phyloP scores from a whole-genome alignment of 2,329 filamentous ascomycete genomes.

The Ilyonectria robusta region DNA sequence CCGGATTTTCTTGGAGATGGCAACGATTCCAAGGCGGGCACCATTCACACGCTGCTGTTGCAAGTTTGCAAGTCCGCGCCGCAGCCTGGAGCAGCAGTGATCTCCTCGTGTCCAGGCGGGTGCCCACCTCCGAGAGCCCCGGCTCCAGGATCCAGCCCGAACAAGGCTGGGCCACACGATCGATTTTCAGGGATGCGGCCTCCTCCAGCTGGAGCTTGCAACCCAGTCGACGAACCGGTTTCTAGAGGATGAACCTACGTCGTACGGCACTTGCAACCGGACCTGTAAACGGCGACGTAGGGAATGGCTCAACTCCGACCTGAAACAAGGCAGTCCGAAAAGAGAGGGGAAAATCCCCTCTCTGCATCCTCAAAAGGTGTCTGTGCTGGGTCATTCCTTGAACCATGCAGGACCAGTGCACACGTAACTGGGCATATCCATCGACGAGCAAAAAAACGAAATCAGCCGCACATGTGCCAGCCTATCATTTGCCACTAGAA shows the following conservation, averaged over 20 bases:
- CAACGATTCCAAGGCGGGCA: slow-evolving; percentile 43
- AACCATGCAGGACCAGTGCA: slow-evolving; percentile 36
- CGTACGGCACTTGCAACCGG: slow-evolving; percentile 32
- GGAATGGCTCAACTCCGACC: slow-evolving; percentile 36
- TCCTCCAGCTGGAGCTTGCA: slow-evolving; percentile 35
- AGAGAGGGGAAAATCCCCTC: slow-evolving; percentile 31
- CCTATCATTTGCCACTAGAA: slow-evolving; percentile 38
- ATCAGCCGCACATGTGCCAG: slow-evolving; percentile 35
- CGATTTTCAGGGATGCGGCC: slow-evolving; percentile 33
- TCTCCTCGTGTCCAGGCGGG: slow-evolving; percentile 43
- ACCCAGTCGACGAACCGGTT: slow-evolving; percentile 40
- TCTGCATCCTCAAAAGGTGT: slow-evolving; percentile 17
- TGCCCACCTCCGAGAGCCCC: slow-evolving; percentile 35
- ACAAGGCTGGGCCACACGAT: slow-evolving; percentile 35
- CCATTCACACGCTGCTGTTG: slow-evolving; percentile 46
- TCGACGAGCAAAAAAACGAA: slow-evolving; percentile 25
- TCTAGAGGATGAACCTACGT: slow-evolving; percentile 27
- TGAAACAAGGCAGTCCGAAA: slow-evolving; percentile 43
- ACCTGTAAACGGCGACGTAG: slow-evolving; percentile 20
- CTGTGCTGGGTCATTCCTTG: slow-evolving; percentile 40
- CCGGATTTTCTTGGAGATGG: slow-evolving; percentile 30
- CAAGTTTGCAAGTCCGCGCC: slow-evolving; percentile 39
- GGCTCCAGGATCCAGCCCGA: slow-evolving; percentile 27
- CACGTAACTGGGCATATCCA: slow-evolving; percentile 25
- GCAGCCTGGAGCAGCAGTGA: slow-evolving; percentile 39